These are phyloP conservation scores for Hemerocallis citrina DNA, from an alignment of 106 monocot genomes.

Conservation along the genomic window DNA sequence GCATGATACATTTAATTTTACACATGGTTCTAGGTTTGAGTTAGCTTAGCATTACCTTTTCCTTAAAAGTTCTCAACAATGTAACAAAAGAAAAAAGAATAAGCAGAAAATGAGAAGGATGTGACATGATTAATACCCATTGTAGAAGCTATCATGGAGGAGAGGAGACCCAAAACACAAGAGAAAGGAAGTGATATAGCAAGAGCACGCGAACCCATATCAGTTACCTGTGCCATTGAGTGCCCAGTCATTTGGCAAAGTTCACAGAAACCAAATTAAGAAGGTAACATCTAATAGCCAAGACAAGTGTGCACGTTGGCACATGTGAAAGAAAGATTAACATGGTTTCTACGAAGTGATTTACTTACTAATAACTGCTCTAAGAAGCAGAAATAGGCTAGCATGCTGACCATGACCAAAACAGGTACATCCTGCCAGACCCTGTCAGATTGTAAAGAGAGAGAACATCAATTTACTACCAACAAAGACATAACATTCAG, in stretches of 20 bases:
- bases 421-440: constrained; percentile 92
- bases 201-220: constrained; percentile 62
- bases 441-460: constrained; percentile 30
- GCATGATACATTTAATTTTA: neutral
- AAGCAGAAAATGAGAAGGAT: constrained; percentile 1
- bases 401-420: constrained; percentile 93
- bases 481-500: neutral
- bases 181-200: constrained; percentile 93
- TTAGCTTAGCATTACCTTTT: neutral
- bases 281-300: neutral
- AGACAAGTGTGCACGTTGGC: neutral
- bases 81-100: neutral
- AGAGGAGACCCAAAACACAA: constrained; percentile 82
- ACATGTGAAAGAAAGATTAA: neutral
- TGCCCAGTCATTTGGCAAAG: neutral
- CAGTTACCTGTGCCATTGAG: constrained; percentile 48
- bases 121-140: constrained; percentile 54
- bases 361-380: constrained; percentile 90
- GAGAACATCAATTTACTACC: neutral
- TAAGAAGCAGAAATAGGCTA: constrained; percentile 98
- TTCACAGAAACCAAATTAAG: constrained; percentile 2
- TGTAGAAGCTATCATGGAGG: constrained; percentile 85
- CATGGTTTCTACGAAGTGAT: neutral
- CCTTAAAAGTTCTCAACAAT: neutral
- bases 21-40: neutral